Evolutionary conservation across 345 rosid species (phyloP).

Genomic region (Linum tenue): DNA sequence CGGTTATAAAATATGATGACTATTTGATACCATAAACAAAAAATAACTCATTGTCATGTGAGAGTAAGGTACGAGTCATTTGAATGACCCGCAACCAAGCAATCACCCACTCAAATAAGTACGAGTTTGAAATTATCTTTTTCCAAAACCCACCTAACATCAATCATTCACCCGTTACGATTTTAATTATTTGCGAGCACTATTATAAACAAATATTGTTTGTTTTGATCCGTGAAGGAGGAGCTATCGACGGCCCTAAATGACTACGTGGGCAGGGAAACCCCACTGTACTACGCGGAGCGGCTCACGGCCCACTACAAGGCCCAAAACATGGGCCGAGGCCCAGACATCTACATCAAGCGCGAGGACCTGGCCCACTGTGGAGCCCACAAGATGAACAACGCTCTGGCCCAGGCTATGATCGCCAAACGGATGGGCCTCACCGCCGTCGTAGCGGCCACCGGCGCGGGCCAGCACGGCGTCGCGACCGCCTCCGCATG

Average conservation of each 20-base stretch:
- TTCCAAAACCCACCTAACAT: too few relatives aligned
- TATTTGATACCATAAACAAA: too few relatives aligned
- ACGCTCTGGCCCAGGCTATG: constrained; percentile 81
- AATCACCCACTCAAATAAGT: too few relatives aligned
- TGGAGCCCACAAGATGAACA: constrained; percentile 81
- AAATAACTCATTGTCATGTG: too few relatives aligned
- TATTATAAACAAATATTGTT: too few relatives aligned
- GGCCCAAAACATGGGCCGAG: constrained; percentile 35
- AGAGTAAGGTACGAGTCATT: too few relatives aligned
- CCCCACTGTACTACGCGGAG: constrained; percentile 63
- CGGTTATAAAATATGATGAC: too few relatives aligned
- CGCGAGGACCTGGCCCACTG: constrained; percentile 76
- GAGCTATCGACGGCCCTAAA: constrained; percentile 49
- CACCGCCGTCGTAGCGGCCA: constrained; percentile 44
- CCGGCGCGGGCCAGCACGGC: constrained; percentile 88
- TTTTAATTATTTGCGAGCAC: too few relatives aligned
- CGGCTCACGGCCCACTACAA: constrained; percentile 59
- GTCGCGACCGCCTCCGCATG: constrained; percentile 87
- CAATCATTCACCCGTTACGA: too few relatives aligned
- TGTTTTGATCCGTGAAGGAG: constrained; percentile 24
- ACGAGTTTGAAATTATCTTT: too few relatives aligned
- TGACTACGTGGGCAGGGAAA: constrained; percentile 80
- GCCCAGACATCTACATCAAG: constrained; percentile 72
- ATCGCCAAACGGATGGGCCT: constrained; percentile 70
- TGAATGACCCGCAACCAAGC: too few relatives aligned